phyloP scores from a whole-genome alignment of 176 grass and related monocot species.

The Carex kokanica region DNA sequence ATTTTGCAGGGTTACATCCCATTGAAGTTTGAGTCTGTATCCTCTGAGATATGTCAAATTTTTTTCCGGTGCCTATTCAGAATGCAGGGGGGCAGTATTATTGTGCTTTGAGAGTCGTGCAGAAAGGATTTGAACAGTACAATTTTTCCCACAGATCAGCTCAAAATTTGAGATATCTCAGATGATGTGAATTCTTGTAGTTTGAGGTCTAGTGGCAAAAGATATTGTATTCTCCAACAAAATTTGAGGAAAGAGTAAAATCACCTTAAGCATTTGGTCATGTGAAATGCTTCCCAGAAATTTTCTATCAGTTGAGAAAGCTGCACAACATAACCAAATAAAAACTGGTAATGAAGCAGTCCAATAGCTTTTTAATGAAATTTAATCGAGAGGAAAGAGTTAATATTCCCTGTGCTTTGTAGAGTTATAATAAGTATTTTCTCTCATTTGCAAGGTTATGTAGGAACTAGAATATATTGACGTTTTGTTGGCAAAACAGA shows the following conservation, averaged over 20 bases:
- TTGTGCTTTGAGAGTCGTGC: no score
- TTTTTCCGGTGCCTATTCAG: no score
- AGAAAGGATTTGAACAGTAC: no score
- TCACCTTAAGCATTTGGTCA: slow-evolving; percentile 92
- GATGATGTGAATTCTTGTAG: neutral
- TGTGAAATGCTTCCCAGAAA: slow-evolving; percentile 92
- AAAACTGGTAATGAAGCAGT: neutral
- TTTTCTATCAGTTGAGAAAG: slow-evolving; percentile 70
- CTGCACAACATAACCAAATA: slow-evolving; percentile 27
- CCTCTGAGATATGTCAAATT: no score
- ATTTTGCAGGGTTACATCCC: neutral
- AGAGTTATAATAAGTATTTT: neutral
- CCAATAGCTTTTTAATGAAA: neutral
- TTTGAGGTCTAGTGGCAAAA: neutral
- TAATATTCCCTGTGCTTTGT: neutral
- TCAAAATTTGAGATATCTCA: no score
- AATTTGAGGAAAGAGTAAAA: neutral
- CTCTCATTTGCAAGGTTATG: neutral
- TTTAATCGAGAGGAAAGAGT: neutral
- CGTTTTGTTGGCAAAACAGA: neutral
- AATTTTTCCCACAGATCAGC: no score
- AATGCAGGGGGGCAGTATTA: no score
- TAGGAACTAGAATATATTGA: neutral
- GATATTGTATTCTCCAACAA: neutral
- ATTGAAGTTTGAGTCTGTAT: neutral